Evolutionary conservation across 306 rosid genomes (phyloP).

Genomic region (Malus orientalis): DNA sequence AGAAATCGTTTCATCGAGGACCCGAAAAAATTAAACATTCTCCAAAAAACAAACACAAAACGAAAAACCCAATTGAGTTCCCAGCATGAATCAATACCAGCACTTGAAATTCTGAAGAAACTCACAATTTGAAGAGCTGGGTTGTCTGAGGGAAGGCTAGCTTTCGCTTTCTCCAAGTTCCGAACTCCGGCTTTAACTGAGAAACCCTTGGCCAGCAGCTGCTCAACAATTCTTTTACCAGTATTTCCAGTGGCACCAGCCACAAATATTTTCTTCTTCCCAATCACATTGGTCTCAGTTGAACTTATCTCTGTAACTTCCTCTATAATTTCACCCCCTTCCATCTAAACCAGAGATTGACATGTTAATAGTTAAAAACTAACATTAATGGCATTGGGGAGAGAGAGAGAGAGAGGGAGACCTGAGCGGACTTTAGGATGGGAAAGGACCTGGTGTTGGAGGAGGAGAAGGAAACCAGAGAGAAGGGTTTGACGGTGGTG

Average conservation of each 20-base stretch:
- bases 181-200: conserved; percentile 87
- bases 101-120: background rate
- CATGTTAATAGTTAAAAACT: background rate
- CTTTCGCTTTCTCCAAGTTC: conserved; percentile 67
- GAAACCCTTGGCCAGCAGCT: conserved; percentile 78
- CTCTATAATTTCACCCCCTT: conserved; percentile 49
- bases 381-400: background rate
- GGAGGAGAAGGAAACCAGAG: conserved; percentile 9
- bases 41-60: background rate
- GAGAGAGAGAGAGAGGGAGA: background rate
- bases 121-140: conserved; percentile 81
- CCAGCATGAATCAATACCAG: background rate
- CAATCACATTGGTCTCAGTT: conserved; percentile 20
- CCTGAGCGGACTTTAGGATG: conserved; percentile 42
- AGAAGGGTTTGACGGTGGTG: conserved; percentile 2
- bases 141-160: conserved; percentile 41
- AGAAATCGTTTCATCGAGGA: background rate
- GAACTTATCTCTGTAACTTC: conserved; percentile 22
- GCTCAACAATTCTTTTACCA: conserved; percentile 80
- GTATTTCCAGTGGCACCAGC: conserved; percentile 96
- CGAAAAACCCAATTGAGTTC: conserved; percentile 3
- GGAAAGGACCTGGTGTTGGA: conserved; percentile 22
- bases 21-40: background rate
- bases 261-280: conserved; percentile 68
- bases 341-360: conserved; percentile 48